These are phyloP conservation scores for Oxytropis ochrocephala DNA, from an alignment of 306 rosid species.

Conservation along the genomic window DNA sequence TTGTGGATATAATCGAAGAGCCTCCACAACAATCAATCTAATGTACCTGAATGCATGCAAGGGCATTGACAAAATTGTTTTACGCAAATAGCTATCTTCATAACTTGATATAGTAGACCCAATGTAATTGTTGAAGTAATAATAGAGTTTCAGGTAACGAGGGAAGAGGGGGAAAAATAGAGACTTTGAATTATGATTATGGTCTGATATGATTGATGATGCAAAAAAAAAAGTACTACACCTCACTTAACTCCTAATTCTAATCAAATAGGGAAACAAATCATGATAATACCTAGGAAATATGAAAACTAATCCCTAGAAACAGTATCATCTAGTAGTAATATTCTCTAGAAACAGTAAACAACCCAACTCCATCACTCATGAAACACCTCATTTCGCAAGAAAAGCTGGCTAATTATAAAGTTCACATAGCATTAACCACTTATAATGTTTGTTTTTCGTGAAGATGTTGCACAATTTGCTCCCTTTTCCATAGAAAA, in stretches of 20 bases:
- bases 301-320: not conserved
- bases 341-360: not conserved
- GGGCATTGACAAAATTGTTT: not conserved
- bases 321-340: not conserved
- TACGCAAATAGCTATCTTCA: not conserved
- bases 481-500: not conserved
- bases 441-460: not conserved
- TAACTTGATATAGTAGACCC: not conserved
- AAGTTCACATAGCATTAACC: constrained; percentile 6
- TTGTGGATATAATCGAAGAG: constrained; percentile 93
- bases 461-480: not conserved
- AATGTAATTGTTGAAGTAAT: constrained; percentile 2
- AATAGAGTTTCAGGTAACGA: not conserved
- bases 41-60: constrained; percentile 62
- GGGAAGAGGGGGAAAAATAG: not conserved
- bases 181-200: not conserved
- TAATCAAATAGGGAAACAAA: not conserved
- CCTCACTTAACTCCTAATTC: not conserved
- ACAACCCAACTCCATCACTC: constrained; percentile 15
- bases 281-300: not conserved
- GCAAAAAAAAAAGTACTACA: not conserved
- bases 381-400: not conserved
- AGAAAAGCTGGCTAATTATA: constrained; percentile 12
- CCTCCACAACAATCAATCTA: constrained; percentile 70
- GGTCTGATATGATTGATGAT: not conserved